Percentiles rank a stretch among this genome's conserved stretches.
Conservation (phyloP, 495 filamentous ascomycete species). For the Pseudomonodictys pantanalensis region DNA sequence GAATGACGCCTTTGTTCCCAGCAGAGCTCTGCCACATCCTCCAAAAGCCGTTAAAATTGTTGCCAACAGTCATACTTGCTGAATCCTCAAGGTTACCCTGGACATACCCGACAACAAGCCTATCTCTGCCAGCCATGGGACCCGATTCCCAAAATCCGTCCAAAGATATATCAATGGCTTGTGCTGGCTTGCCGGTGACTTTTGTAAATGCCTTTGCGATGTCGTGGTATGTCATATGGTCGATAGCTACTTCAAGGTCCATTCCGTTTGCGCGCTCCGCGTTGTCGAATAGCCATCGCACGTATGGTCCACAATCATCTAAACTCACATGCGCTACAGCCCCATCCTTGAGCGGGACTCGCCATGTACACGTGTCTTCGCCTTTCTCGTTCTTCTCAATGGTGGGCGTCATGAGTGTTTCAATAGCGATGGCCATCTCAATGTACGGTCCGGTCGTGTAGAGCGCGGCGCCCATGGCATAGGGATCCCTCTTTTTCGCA, state of each 20-base stretch:
- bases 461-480: constrained; percentile 22
- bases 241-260: constrained; percentile 52
- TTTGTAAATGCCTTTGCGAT: constrained; percentile 51
- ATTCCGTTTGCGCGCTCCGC: constrained; percentile 48
- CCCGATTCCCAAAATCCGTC: constrained; percentile 45
- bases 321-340: constrained; percentile 49
- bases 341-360: constrained; percentile 46
- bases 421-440: constrained; percentile 35
- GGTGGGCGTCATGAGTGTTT: constrained; percentile 41
- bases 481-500: constrained; percentile 6
- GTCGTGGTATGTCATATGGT: constrained; percentile 47
- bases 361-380: constrained; percentile 47
- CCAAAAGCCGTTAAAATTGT: constrained; percentile 58
- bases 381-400: constrained; percentile 33
- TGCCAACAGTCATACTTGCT: constrained; percentile 45
- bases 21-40: constrained; percentile 46
- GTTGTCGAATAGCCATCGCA: constrained; percentile 57
- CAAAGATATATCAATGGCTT: constrained; percentile 43
- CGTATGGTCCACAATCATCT: constrained; percentile 54
- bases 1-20: constrained; percentile 43
- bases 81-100: constrained; percentile 42
- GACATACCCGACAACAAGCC: neutral
- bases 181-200: constrained; percentile 53
- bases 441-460: constrained; percentile 33
- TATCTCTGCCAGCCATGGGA: neutral